Conservation (phyloP, 148 eudicot species). For the Silene conica region DNA sequence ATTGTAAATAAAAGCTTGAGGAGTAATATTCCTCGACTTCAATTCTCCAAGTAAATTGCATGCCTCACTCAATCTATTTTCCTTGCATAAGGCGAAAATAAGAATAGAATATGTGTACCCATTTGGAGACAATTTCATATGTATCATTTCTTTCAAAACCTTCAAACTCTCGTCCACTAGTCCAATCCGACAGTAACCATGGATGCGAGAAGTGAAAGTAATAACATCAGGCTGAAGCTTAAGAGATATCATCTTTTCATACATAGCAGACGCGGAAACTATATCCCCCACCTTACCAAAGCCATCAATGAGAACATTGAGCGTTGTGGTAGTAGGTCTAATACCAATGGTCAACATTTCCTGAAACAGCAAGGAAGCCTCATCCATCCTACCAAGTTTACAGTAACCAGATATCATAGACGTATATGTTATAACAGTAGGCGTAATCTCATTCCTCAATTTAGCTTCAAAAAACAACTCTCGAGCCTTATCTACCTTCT, state of each 20-base stretch:
- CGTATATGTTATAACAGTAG: constrained; percentile 76
- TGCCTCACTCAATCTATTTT: constrained; percentile 74
- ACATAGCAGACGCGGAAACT: constrained; percentile 44
- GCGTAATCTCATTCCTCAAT: constrained; percentile 35
- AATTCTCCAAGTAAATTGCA: constrained; percentile 52
- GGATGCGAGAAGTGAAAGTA: constrained; percentile 61
- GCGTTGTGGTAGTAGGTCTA: constrained; percentile 56
- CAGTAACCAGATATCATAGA: constrained; percentile 67
- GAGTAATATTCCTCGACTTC: constrained; percentile 49
- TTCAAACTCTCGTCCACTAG: constrained; percentile 57
- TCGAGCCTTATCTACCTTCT: constrained; percentile 47
- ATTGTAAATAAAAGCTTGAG: constrained; percentile 70
- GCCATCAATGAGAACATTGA: constrained; percentile 70
- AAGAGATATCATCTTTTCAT: constrained; percentile 53
- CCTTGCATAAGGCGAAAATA: constrained; percentile 66
- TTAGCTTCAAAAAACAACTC: constrained; percentile 50
- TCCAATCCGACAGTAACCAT: constrained; percentile 69
- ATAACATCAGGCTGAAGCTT: constrained; percentile 75
- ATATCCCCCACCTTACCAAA: constrained; percentile 69
- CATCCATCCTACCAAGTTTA: constrained; percentile 62
- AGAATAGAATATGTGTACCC: constrained; percentile 59
- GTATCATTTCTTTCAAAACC: constrained; percentile 59
- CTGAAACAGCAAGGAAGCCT: constrained; percentile 46
- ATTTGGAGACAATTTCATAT: constrained; percentile 53
- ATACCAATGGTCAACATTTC: constrained; percentile 59